Conservation (phyloP, 306 rosid species). For the Oemleria cerasiformis region DNA sequence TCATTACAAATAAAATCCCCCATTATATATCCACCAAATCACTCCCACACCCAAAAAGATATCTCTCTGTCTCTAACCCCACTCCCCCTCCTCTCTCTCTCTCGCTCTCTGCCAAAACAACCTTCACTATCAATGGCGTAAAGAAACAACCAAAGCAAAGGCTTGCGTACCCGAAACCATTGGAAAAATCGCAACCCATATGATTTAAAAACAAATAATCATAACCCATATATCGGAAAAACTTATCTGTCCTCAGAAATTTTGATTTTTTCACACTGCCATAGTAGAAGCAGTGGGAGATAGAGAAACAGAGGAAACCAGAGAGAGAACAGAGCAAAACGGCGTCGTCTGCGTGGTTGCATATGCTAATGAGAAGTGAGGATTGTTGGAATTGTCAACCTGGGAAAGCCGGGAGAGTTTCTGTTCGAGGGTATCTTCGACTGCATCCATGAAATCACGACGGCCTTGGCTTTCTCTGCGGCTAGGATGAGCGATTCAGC, state of each 20-base stretch:
- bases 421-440: conserved; percentile 76
- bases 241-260: background rate
- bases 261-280: conserved; percentile 1
- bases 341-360: background rate
- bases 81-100: background rate
- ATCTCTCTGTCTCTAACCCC: conserved; percentile 3
- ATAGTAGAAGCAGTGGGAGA: background rate
- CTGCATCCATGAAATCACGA: conserved; percentile 91
- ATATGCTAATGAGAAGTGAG: conserved; percentile 52
- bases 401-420: conserved; percentile 92
- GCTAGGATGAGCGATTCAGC: conserved; percentile 93
- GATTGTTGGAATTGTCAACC: conserved; percentile 48
- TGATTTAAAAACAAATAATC: background rate
- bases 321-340: background rate
- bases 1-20: background rate
- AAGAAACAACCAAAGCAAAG: conserved; percentile 41
- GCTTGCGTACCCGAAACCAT: conserved; percentile 59
- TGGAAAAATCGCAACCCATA: conserved; percentile 9
- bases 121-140: conserved; percentile 52
- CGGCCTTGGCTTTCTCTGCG: conserved; percentile 64
- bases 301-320: conserved; percentile 5
- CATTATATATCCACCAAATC: conserved; percentile 37
- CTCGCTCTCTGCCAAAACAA: conserved; percentile 7
- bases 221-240: conserved; percentile 16
- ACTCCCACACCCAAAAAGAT: conserved; percentile 17